phyloP scores from a whole-genome alignment of 163 green algal genomes.

The Chlamydomonas reinhardtii region DNA sequence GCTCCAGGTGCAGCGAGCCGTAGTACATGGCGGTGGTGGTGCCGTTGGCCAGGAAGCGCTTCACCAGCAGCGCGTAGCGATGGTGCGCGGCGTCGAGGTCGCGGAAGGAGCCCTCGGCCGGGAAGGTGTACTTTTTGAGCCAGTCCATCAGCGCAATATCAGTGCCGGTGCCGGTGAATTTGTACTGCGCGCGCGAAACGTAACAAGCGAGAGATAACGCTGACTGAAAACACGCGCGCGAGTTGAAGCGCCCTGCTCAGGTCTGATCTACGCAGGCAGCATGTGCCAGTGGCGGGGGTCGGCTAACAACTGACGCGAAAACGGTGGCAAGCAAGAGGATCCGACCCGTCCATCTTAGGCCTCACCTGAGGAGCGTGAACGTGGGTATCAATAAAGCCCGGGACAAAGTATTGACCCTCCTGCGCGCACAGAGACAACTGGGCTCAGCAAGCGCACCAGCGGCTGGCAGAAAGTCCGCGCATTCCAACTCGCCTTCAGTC shows the following conservation, averaged over 20 bases:
- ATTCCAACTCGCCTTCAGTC: constrained; percentile 15
- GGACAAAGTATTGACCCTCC: constrained; percentile 72
- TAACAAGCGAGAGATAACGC: too few species aligned
- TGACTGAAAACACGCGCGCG: too few species aligned
- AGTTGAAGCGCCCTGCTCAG: too few species aligned
- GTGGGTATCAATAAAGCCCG: constrained; percentile 82
- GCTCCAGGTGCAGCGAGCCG: constrained; percentile 68
- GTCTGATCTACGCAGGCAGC: too few species aligned
- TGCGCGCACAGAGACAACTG: constrained; percentile 26
- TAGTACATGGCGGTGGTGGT: constrained; percentile 79
- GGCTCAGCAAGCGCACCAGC: not conserved
- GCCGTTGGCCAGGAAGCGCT: constrained; percentile 69
- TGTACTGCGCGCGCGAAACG: constrained; percentile 37
- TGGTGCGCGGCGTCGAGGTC: constrained; percentile 58
- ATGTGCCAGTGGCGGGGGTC: too few species aligned
- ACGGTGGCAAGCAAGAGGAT: too few species aligned
- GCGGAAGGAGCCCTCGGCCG: constrained; percentile 62
- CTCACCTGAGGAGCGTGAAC: constrained; percentile 74
- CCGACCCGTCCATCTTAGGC: not conserved
- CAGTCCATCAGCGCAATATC: constrained; percentile 81
- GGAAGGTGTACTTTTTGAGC: constrained; percentile 81
- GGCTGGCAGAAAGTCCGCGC: not conserved
- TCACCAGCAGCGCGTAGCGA: constrained; percentile 56
- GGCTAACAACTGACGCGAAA: too few species aligned
- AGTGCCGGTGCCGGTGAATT: constrained; percentile 76